phyloP scores from a whole-genome alignment of 1,139 yeast species.

The Magnusiomyces suaveolens region DNA sequence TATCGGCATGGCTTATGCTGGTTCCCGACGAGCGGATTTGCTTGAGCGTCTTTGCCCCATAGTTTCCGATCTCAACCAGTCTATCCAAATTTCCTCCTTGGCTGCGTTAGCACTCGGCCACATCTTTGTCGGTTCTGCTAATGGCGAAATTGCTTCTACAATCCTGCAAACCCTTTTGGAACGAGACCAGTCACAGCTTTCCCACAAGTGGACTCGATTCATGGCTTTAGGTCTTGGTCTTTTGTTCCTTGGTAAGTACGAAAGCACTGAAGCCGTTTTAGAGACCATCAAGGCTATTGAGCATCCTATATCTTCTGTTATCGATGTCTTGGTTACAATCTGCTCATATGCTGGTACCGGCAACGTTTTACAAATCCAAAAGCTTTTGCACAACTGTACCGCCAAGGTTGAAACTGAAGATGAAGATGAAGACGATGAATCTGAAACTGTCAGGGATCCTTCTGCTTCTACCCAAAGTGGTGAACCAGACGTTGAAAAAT shows the following conservation, averaged over 20 bases:
- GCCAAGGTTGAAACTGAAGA: slow-evolving; percentile 39
- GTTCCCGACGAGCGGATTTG: slow-evolving; percentile 81
- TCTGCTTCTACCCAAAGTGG: slow-evolving; percentile 6
- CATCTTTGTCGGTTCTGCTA: slow-evolving; percentile 89
- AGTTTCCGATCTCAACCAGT: slow-evolving; percentile 65
- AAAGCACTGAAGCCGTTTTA: slow-evolving; percentile 87
- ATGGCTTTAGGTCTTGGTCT: slow-evolving; percentile 89
- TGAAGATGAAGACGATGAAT: slow-evolving; percentile 36
- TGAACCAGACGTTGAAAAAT: slow-evolving; percentile 37
- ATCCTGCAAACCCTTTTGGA: slow-evolving; percentile 85
- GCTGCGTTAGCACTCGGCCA: slow-evolving; percentile 93
- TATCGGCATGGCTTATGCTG: slow-evolving; percentile 90
- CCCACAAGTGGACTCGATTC: slow-evolving; percentile 80
- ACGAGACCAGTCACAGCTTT: slow-evolving; percentile 65
- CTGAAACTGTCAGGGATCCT: slow-evolving; percentile 24
- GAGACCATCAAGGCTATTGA: slow-evolving; percentile 94
- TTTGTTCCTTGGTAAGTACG: slow-evolving; percentile 87
- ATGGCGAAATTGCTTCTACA: slow-evolving; percentile 87
- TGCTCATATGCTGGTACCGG: slow-evolving; percentile 98
- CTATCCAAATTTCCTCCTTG: slow-evolving; percentile 71
- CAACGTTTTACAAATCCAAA: slow-evolving; percentile 89
- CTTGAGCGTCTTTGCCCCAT: slow-evolving; percentile 71
- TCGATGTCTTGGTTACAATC: slow-evolving; percentile 81
- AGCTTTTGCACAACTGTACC: slow-evolving; percentile 79
- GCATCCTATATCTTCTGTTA: slow-evolving; percentile 83